These are phyloP conservation scores for Phallus indusiatus DNA, from an alignment of 768 basidiomycete species.

Conservation along the genomic window DNA sequence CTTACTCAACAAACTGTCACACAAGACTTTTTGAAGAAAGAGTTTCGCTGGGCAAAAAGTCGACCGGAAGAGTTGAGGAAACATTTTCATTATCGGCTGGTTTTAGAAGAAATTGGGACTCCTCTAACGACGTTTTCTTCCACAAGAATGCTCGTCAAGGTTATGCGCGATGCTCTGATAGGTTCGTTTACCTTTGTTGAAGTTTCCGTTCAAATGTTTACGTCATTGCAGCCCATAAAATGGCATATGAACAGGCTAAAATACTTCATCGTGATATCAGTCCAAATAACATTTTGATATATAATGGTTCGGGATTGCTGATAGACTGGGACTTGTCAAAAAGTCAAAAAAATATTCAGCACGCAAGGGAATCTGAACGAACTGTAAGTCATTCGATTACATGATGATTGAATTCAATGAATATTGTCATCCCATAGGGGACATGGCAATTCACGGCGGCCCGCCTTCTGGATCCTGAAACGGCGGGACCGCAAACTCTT, in stretches of 20 bases:
- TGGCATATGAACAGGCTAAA: conserved; percentile 5
- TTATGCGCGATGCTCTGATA: neutral
- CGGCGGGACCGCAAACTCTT: neutral
- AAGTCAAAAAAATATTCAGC: neutral
- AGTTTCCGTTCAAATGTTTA: neutral
- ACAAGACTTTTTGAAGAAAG: neutral
- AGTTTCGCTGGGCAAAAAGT: neutral
- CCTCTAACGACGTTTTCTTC: neutral
- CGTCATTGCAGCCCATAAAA: conserved; percentile 2
- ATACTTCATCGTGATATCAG: conserved; percentile 15
- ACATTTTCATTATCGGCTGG: neutral
- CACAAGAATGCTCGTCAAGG: neutral
- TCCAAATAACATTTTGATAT: conserved; percentile 11
- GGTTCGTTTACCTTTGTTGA: neutral
- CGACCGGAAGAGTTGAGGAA: neutral
- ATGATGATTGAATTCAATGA: neutral
- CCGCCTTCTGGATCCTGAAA: neutral
- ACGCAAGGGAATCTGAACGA: neutral
- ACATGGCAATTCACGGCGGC: conserved; percentile 3
- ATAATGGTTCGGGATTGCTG: neutral
- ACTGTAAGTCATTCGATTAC: neutral
- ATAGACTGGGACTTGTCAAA: neutral
- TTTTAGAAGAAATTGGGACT: neutral
- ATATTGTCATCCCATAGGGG: neutral
- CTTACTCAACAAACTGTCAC: neutral